Evolutionary conservation across 2,329 filamentous ascomycete genomes (phyloP).

Genomic region (Alternaria sp.): DNA sequence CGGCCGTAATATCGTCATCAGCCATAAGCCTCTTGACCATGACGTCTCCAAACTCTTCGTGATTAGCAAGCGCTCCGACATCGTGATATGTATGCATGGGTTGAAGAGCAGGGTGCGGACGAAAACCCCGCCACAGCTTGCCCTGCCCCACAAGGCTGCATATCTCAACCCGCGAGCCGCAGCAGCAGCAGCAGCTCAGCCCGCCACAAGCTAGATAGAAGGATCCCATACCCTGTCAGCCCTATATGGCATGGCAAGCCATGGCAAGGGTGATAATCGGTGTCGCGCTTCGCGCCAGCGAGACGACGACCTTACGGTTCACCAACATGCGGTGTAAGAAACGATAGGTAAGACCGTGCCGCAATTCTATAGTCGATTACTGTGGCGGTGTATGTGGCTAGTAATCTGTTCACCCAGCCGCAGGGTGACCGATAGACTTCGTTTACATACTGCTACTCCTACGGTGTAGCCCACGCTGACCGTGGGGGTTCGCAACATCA

Average conservation of each 20-base stretch:
- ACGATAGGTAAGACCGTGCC: not conserved
- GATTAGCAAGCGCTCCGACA: not conserved
- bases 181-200: not conserved
- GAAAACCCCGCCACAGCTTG: not conserved
- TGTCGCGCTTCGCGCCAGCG: not conserved
- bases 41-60: not conserved
- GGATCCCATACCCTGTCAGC: not conserved
- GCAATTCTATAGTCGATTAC: not conserved
- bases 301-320: not conserved
- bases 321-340: slow-evolving; percentile 1
- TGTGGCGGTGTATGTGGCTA: slow-evolving; percentile 2
- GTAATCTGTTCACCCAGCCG: not conserved
- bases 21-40: not conserved
- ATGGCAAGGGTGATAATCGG: not conserved
- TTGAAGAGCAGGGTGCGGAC: not conserved
- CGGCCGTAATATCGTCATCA: not conserved
- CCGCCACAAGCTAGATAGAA: not conserved
- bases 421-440: not conserved
- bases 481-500: not conserved
- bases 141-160: not conserved
- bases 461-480: slow-evolving; percentile 3
- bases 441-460: not conserved
- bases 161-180: not conserved
- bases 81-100: not conserved
- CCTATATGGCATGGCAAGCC: slow-evolving; percentile 3